A percentile compares a stretch with the other conserved stretches of the same genome.
These are phyloP conservation scores for Acer yangbiense DNA, from an alignment of 345 rosid species.

Conservation along the genomic window DNA sequence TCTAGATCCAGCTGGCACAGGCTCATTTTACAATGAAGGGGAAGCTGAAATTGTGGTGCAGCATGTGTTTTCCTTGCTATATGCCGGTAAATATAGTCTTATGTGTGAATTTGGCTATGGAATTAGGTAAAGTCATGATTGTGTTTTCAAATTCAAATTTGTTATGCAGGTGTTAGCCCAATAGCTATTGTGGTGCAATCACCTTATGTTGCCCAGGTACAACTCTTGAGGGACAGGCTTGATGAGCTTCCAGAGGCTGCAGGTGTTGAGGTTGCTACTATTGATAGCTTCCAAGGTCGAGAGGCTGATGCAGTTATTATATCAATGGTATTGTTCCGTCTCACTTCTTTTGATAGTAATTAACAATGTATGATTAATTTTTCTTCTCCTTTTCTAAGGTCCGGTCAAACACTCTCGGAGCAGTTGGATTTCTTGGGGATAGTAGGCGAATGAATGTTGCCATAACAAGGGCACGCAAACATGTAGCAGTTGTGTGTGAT, in stretches of 20 bases:
- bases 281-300: conserved; percentile 96
- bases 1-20: conserved; percentile 97
- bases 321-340: conserved; percentile 70
- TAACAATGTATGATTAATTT: too few species aligned
- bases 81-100: conserved; percentile 54
- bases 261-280: conserved; percentile 91
- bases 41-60: conserved; percentile 93
- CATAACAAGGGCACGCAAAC: conserved; percentile 84
- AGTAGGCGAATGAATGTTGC: conserved; percentile 93
- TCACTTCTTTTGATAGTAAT: background rate
- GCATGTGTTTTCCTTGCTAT: conserved; percentile 76
- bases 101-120: background rate
- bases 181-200: conserved; percentile 84
- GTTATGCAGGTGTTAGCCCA: conserved; percentile 76
- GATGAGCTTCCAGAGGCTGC: conserved; percentile 76
- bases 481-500: conserved; percentile 90
- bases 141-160: conserved; percentile 9
- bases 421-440: conserved; percentile 94
- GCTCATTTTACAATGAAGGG: conserved; percentile 94
- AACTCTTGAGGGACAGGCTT: conserved; percentile 83
- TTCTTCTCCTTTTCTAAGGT: conserved; percentile 44
- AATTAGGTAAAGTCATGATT: conserved; percentile 8
- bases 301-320: conserved; percentile 96
- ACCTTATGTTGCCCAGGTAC: conserved; percentile 98
- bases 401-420: conserved; percentile 80